These are phyloP conservation scores for Chaetomidium leptoderma DNA, from an alignment of 495 filamentous ascomycete species.

Conservation along the genomic window DNA sequence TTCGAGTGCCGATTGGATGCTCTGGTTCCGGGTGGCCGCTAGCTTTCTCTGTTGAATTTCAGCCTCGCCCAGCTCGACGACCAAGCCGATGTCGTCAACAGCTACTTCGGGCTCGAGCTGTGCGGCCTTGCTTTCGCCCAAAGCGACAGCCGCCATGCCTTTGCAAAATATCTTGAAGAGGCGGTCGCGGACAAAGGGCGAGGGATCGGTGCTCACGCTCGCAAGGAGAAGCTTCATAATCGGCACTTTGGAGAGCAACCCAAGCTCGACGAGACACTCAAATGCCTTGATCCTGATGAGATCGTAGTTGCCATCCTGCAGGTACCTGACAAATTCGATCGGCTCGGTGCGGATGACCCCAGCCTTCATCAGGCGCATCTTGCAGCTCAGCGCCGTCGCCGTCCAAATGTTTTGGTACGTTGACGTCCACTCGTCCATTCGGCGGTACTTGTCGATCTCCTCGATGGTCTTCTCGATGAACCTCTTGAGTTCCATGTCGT, in stretches of 20 bases:
- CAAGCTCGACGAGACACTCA: slow-evolving; percentile 72
- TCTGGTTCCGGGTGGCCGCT: slow-evolving; percentile 65
- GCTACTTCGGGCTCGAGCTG: slow-evolving; percentile 28
- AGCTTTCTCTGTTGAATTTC: slow-evolving; percentile 63
- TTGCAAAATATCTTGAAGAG: slow-evolving; percentile 64
- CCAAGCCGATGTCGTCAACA: slow-evolving; percentile 55
- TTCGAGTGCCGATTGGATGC: slow-evolving; percentile 68
- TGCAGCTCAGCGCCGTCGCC: slow-evolving; percentile 72
- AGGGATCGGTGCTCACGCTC: slow-evolving; percentile 69
- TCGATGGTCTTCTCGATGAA: slow-evolving; percentile 68
- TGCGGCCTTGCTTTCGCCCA: slow-evolving; percentile 55
- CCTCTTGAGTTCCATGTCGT: slow-evolving; percentile 37
- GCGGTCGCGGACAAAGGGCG: slow-evolving; percentile 69
- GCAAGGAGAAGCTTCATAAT: slow-evolving; percentile 68
- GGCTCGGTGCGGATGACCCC: slow-evolving; percentile 58
- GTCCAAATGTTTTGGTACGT: slow-evolving; percentile 92
- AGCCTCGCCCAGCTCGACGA: slow-evolving; percentile 66
- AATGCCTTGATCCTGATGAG: slow-evolving; percentile 79
- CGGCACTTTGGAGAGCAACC: slow-evolving; percentile 57
- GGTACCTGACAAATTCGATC: slow-evolving; percentile 74
- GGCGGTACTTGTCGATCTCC: slow-evolving; percentile 83
- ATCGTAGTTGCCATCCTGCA: slow-evolving; percentile 71
- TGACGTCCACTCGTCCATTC: slow-evolving; percentile 90
- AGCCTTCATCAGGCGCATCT: slow-evolving; percentile 67
- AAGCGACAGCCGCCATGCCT: slow-evolving; percentile 73